A percentile compares a stretch with the other conserved stretches of the same genome.
These are phyloP conservation scores for Sporothrix phasma DNA, from an alignment of 2,329 filamentous ascomycete genomes.

Conservation along the genomic window DNA sequence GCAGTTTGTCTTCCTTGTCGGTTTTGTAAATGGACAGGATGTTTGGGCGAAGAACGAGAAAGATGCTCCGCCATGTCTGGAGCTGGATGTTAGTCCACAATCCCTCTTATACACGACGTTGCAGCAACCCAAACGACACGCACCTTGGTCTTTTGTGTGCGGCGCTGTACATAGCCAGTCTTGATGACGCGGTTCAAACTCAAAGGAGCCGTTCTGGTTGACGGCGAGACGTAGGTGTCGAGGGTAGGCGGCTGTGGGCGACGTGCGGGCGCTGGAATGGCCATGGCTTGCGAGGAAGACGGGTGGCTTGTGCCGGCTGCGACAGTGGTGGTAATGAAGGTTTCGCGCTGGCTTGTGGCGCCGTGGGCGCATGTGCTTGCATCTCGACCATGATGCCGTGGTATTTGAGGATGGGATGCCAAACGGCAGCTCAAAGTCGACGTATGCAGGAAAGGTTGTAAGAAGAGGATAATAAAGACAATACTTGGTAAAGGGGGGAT, in stretches of 20 bases:
- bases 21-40: slow-evolving; percentile 89
- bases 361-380: slow-evolving; percentile 20
- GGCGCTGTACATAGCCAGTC: slow-evolving; percentile 73
- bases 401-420: not conserved
- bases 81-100: slow-evolving; percentile 6
- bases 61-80: slow-evolving; percentile 82
- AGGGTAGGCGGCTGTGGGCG: slow-evolving; percentile 39
- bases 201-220: slow-evolving; percentile 90
- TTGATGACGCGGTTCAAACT: slow-evolving; percentile 92
- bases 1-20: slow-evolving; percentile 77
- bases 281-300: not conserved
- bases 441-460: not conserved
- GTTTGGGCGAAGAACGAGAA: slow-evolving; percentile 82
- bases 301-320: not conserved
- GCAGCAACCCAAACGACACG: slow-evolving; percentile 8
- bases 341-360: slow-evolving; percentile 18
- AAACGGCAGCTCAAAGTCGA: not conserved
- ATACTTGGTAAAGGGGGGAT: no score
- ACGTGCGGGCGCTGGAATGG: slow-evolving; percentile 21
- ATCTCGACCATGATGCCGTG: slow-evolving; percentile 20
- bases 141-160: slow-evolving; percentile 90
- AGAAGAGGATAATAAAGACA: not conserved
- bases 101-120: not conserved
- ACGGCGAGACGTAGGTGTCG: slow-evolving; percentile 63
- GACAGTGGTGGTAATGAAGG: not conserved